Percentiles rank a stretch among this genome's conserved stretches.
Evolutionary conservation across 768 basidiomycete species (phyloP).

Genomic region (Cytidiella melzeri): DNA sequence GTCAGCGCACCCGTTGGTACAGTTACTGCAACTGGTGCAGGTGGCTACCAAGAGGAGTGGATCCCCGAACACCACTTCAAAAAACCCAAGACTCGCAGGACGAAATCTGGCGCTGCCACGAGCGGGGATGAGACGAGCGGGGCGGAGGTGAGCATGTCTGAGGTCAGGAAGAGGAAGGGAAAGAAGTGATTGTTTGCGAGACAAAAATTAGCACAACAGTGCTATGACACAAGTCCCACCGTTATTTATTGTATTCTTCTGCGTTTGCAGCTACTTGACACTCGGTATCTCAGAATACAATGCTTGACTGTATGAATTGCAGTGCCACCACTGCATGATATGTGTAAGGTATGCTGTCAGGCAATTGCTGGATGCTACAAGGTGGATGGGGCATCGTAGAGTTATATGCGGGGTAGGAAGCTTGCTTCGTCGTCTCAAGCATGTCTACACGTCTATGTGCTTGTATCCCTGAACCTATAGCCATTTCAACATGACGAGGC

Average conservation of each 20-base stretch:
- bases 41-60: conserved; percentile 85
- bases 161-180: conserved; percentile 41
- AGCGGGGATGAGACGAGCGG: conserved; percentile 62
- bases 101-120: conserved; percentile 52
- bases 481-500: neutral
- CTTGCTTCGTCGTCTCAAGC: too few relatives aligned
- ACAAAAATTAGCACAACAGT: conserved; percentile 13
- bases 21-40: conserved; percentile 58
- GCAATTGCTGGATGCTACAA: too few relatives aligned
- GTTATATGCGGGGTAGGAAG: too few relatives aligned
- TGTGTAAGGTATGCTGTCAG: too few relatives aligned
- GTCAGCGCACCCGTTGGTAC: conserved; percentile 51
- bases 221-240: too few relatives aligned
- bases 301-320: neutral
- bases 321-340: neutral
- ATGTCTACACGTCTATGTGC: conserved; percentile 56
- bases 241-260: neutral
- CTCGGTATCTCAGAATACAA: neutral
- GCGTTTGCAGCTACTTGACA: neutral
- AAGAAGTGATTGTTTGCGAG: conserved; percentile 37
- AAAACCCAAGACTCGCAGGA: conserved; percentile 51
- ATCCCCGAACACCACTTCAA: conserved; percentile 86
- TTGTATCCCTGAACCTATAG: conserved; percentile 83
- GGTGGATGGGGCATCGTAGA: too few relatives aligned
- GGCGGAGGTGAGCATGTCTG: conserved; percentile 33